These are phyloP conservation scores for Pleurotus tuber-regium DNA, from an alignment of 768 basidiomycete species.

Conservation along the genomic window DNA sequence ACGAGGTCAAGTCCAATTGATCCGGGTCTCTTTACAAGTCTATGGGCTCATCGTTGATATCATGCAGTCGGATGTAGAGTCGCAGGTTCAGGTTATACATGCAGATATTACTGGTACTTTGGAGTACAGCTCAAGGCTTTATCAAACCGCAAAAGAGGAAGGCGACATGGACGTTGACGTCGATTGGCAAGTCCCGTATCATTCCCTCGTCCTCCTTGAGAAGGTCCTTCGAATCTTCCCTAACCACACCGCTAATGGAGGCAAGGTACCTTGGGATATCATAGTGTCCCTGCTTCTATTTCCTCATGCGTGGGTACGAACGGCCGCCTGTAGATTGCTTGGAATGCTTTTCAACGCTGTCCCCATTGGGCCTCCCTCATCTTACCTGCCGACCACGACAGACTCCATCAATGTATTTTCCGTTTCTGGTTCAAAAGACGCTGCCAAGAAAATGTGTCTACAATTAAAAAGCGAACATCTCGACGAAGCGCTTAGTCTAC, in stretches of 20 bases:
- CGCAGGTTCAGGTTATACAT: constrained; percentile 48
- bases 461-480: constrained; percentile 83
- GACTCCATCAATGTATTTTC: constrained; percentile 41
- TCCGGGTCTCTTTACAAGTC: constrained; percentile 76
- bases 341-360: constrained; percentile 64
- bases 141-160: constrained; percentile 39
- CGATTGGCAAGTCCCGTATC: constrained; percentile 84
- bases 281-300: constrained; percentile 72
- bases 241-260: constrained; percentile 39
- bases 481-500: constrained; percentile 69
- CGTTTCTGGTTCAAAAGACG: constrained; percentile 53
- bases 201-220: constrained; percentile 62
- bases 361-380: constrained; percentile 37
- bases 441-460: constrained; percentile 68
- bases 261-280: constrained; percentile 57
- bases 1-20: constrained; percentile 54
- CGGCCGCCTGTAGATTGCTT: constrained; percentile 72
- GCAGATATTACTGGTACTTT: constrained; percentile 56
- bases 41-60: constrained; percentile 80
- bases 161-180: constrained; percentile 50
- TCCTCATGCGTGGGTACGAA: constrained; percentile 94
- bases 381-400: constrained; percentile 29
- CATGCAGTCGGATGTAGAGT: constrained; percentile 42
- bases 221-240: constrained; percentile 64
- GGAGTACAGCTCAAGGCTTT: constrained; percentile 36